Conservation (phyloP, 306 rosid species). For the Cucumis hystrix region DNA sequence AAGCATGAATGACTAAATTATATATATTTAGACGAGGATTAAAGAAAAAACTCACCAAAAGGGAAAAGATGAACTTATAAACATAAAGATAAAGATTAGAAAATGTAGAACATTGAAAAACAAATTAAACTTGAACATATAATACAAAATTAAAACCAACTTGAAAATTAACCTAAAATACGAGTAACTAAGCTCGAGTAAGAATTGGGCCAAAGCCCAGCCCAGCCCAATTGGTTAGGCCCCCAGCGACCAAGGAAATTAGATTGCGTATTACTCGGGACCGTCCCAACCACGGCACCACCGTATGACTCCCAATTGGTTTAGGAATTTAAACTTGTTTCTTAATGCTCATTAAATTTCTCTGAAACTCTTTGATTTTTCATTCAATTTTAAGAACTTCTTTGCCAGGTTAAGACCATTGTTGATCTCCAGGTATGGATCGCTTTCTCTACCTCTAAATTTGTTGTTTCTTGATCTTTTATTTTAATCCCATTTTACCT, state of each 20-base stretch:
- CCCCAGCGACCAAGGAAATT: conserved; percentile 2
- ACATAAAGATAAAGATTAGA: no score
- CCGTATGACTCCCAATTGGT: background rate
- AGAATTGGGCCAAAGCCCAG: background rate
- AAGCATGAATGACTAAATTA: no score
- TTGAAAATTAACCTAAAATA: no score
- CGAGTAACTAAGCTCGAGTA: no score
- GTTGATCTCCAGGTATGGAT: background rate
- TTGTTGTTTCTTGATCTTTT: background rate
- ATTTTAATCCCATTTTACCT: no score
- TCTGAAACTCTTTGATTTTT: background rate
- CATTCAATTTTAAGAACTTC: background rate
- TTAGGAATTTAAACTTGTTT: background rate
- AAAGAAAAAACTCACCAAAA: no score
- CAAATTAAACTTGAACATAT: no score
- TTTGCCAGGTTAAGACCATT: background rate
- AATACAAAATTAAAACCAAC: no score
- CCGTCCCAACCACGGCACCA: conserved; percentile 3
- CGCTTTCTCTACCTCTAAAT: background rate
- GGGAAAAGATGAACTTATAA: no score
- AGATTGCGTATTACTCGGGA: background rate
- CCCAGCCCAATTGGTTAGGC: background rate
- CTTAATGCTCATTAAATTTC: background rate
- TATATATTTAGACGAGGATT: no score
- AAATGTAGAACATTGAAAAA: no score